Base-by-base conservation (phyloP, 1,284 basidiomycete genomes). In the Porodaedalea pini region DNA sequence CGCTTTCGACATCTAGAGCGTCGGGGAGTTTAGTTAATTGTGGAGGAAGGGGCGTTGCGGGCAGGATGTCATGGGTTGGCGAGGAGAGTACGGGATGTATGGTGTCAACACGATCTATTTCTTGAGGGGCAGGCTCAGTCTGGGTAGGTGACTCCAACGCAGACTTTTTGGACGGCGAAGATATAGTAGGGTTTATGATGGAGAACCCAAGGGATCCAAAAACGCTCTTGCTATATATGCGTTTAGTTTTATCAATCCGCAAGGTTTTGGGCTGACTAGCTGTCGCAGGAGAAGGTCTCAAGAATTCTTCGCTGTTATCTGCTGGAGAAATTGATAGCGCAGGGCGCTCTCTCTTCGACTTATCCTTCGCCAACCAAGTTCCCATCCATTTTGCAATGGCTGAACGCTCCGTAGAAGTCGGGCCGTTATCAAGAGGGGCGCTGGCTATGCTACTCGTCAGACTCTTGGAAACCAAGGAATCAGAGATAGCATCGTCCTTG, bases 131-230 rank as follows among this genome's bases (percentile, higher is more conserved):
- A 5, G 49, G 39, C 8, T 48, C 54, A 21, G 56, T 40, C 3
- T 61, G 55, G 4, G 50, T 23, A 37, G 19, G 11, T 6, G 15
- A 15, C 5, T 47, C 69, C 58, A 10, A 59, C 37, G 52, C 70
- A 52, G 66, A 76, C 29, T 68, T 73, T 60, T 67, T 71, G 1
- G 62, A 60, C 0, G 66, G 31, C 2, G 66, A 56, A 0, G 71
- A 48, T 4, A 68, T 31, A 2, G 71, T 51, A 2, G 85, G 79
- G 61, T 81, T 85, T 31, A 85, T 71, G 36, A 86, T 78, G 0
- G 85, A 86, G 53, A 88, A 82, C 0, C 85, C 85, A 6, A 90
- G 71, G 0, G 83, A 80, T 17, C 85, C 85, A 61, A 90, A 88
- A 0, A 90, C 83, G 62, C 84, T 87, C 63, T 75, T 83, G 2